phyloP scores from a whole-genome alignment of 2,329 filamentous ascomycete species.

The Penicillium sp. region DNA sequence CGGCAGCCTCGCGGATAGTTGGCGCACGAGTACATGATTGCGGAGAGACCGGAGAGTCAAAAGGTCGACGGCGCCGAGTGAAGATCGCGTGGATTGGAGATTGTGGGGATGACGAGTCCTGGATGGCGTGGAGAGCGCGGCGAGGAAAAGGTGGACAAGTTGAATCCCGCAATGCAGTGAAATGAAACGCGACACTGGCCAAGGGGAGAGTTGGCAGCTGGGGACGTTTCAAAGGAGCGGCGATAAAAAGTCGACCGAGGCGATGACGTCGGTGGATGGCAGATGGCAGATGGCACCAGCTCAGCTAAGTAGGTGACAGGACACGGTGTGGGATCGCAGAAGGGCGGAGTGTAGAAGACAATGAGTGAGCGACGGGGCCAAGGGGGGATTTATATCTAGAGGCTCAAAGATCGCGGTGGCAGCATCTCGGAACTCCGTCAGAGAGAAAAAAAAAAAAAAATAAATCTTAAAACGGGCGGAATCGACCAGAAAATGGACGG shows the following conservation, averaged over 20 bases:
- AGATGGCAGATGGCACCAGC: conserved; percentile 1
- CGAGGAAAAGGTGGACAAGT: background rate
- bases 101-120: conserved; percentile 5
- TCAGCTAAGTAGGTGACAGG: no score
- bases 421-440: background rate
- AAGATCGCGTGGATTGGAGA: background rate
- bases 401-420: no score
- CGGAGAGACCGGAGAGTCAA: conserved; percentile 2
- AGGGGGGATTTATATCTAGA: conserved; percentile 26
- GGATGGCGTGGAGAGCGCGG: no score
- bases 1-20: conserved; percentile 50
- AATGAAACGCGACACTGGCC: no score
- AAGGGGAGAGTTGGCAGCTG: no score
- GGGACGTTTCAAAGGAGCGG: no score
- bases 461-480: conserved; percentile 17
- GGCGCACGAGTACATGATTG: conserved; percentile 47
- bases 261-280: background rate
- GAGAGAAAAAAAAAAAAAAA: conserved; percentile 16
- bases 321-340: no score
- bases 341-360: conserved; percentile 8
- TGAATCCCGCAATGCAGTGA: conserved; percentile 1
- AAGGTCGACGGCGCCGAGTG: conserved; percentile 1
- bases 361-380: conserved; percentile 13
- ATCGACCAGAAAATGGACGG: background rate
- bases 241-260: conserved; percentile 4